Evolutionary conservation across 2,329 filamentous ascomycete genomes (phyloP).

Genomic region (Calonectria honghensis): DNA sequence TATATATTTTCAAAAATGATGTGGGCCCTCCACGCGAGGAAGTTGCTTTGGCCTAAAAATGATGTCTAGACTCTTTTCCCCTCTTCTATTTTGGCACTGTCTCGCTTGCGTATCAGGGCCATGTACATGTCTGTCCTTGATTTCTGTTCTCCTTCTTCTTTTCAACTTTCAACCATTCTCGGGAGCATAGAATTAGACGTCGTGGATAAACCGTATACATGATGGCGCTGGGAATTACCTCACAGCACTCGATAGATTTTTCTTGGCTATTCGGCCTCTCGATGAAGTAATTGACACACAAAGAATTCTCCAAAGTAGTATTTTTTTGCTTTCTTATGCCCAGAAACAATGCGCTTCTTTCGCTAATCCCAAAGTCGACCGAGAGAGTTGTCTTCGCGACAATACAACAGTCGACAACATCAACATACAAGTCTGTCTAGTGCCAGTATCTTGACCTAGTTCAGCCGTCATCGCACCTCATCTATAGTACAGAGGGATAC

Average conservation of each 20-base stretch:
- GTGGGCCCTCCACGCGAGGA: constrained; percentile 76
- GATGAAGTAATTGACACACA: background rate
- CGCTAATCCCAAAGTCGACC: background rate
- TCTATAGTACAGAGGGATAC: constrained; percentile 38
- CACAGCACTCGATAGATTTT: background rate
- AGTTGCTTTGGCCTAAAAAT: constrained; percentile 87
- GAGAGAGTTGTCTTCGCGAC: background rate
- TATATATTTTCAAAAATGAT: constrained; percentile 83
- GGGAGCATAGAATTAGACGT: background rate
- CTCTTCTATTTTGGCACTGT: background rate
- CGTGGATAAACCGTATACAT: background rate
- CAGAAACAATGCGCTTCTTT: background rate
- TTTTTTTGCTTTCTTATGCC: background rate
- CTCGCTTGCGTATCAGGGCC: background rate
- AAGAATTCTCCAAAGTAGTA: background rate
- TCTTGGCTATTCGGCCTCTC: no score
- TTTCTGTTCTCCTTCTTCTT: no score
- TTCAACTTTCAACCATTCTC: background rate
- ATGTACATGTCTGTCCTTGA: background rate
- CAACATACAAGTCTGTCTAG: constrained; percentile 29
- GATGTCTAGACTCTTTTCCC: constrained; percentile 32
- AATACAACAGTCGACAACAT: constrained; percentile 4
- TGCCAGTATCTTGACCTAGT: constrained; percentile 14
- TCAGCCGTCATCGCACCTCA: constrained; percentile 8
- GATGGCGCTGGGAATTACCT: background rate